Evolutionary conservation across 805 yeast species (phyloP).

Genomic region (Limtongia smithiae): DNA sequence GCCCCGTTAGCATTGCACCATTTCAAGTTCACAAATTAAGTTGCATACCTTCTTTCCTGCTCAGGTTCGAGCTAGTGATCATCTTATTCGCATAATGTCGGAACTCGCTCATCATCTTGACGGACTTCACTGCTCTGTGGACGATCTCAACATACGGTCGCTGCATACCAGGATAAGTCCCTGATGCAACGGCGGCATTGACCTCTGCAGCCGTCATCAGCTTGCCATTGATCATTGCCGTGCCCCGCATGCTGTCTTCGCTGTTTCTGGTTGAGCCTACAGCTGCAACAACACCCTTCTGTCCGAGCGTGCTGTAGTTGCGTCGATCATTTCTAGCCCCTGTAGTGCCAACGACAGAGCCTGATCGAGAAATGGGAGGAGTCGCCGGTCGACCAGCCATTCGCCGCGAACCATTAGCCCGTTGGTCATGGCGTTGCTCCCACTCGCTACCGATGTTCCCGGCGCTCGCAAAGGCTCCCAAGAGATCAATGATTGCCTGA

Average conservation of each 20-base stretch:
- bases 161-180: conserved; percentile 24
- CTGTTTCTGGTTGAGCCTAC: not conserved
- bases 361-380: conserved; percentile 11
- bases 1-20: not conserved
- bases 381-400: conserved; percentile 17
- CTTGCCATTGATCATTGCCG: conserved; percentile 14
- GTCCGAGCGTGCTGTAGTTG: conserved; percentile 22
- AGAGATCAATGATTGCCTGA: conserved; percentile 25
- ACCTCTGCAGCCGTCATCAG: conserved; percentile 28
- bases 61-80: conserved; percentile 18
- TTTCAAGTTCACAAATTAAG: not conserved
- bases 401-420: conserved; percentile 1
- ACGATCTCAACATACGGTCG: conserved; percentile 49
- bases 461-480: conserved; percentile 32
- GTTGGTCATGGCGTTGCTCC: conserved; percentile 25
- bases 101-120: conserved; percentile 35
- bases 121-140: conserved; percentile 45
- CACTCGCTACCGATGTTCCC: conserved; percentile 28
- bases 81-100: conserved; percentile 40
- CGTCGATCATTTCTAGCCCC: conserved; percentile 15
- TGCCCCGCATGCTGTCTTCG: conserved; percentile 11
- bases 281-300: not conserved
- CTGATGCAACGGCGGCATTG: conserved; percentile 29
- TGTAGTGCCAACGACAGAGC: not conserved
- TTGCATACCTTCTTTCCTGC: conserved; percentile 37